A percentile compares a stretch with the other conserved stretches of the same genome.
phyloP scores from a whole-genome alignment of 352 stramenopile species.

The Thalassiosira delicatula region DNA sequence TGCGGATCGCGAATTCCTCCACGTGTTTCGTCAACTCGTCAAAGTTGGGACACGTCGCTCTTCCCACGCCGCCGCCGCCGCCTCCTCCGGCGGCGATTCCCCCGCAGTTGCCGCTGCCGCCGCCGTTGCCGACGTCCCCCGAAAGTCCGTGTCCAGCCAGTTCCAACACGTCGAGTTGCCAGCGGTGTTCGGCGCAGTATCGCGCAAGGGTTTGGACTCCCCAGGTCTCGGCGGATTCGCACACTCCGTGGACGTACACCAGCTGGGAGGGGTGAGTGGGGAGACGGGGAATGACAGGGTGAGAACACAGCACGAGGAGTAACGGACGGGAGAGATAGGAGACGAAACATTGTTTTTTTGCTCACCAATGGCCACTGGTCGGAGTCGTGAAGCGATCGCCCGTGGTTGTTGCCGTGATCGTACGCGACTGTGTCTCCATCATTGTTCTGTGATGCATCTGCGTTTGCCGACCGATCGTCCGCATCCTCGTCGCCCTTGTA shows the following conservation, averaged over 20 bases:
- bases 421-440: too few species aligned
- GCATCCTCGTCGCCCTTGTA: slow-evolving; percentile 19
- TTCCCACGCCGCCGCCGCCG: too few species aligned
- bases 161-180: slow-evolving; percentile 58
- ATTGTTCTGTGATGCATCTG: neutral
- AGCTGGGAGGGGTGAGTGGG: too few species aligned
- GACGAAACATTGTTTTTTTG: too few species aligned
- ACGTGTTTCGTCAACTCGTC: slow-evolving; percentile 50
- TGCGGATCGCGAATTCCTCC: slow-evolving; percentile 29
- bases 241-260: slow-evolving; percentile 61
- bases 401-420: neutral
- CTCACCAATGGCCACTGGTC: slow-evolving; percentile 35
- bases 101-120: too few species aligned
- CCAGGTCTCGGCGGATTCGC: slow-evolving; percentile 66
- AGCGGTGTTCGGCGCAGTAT: slow-evolving; percentile 15
- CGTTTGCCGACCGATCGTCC: neutral
- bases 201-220: slow-evolving; percentile 45
- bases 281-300: too few species aligned
- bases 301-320: too few species aligned
- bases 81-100: too few species aligned
- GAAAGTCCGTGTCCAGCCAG: slow-evolving; percentile 66
- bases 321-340: too few species aligned
- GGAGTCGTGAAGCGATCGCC: slow-evolving; percentile 14
- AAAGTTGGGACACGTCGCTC: slow-evolving; percentile 41
- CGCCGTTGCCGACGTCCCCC: slow-evolving; percentile 24